A percentile compares a stretch with the other conserved stretches of the same genome.
Conservation (phyloP, 345 rosid genomes). For the Populus davidiana region DNA sequence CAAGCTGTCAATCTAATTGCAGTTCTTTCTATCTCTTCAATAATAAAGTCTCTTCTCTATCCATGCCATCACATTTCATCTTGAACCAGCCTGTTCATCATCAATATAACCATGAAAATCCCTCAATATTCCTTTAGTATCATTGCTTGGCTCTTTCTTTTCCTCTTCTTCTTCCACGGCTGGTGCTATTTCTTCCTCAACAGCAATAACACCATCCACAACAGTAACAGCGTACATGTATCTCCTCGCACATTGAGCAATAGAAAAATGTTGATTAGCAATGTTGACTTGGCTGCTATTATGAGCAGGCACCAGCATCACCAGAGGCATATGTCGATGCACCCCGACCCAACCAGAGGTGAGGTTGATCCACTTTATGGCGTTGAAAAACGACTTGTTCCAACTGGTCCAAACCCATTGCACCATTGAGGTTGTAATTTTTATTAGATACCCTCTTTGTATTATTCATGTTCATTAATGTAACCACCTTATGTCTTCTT, state of each 20-base stretch:
- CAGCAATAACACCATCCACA: neutral
- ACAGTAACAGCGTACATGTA: neutral
- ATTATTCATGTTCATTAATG: slow-evolving; percentile 18
- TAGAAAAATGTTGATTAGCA: slow-evolving; percentile 37
- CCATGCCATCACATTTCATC: slow-evolving; percentile 27
- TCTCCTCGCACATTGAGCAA: slow-evolving; percentile 17
- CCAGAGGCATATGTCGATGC: slow-evolving; percentile 8
- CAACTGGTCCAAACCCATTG: slow-evolving; percentile 81
- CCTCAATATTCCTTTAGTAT: neutral
- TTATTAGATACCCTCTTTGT: slow-evolving; percentile 8
- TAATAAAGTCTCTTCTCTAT: slow-evolving; percentile 1
- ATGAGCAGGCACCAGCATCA: slow-evolving; percentile 12
- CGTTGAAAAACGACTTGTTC: slow-evolving; percentile 60
- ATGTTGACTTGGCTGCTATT: slow-evolving; percentile 62
- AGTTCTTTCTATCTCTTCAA: slow-evolving; percentile 9
- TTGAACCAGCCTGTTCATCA: too few species aligned
- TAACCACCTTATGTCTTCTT: slow-evolving; percentile 15
- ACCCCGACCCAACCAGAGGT: slow-evolving; percentile 20
- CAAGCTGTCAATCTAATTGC: slow-evolving; percentile 22
- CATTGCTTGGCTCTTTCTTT: slow-evolving; percentile 26
- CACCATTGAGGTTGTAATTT: slow-evolving; percentile 50
- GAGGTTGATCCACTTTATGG: slow-evolving; percentile 55
- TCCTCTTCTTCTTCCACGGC: slow-evolving; percentile 30
- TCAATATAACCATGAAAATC: slow-evolving; percentile 6
- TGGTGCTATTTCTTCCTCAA: slow-evolving; percentile 9